Base-by-base conservation (phyloP, 1,284 basidiomycete genomes). In the Rhodotorula sp. region DNA sequence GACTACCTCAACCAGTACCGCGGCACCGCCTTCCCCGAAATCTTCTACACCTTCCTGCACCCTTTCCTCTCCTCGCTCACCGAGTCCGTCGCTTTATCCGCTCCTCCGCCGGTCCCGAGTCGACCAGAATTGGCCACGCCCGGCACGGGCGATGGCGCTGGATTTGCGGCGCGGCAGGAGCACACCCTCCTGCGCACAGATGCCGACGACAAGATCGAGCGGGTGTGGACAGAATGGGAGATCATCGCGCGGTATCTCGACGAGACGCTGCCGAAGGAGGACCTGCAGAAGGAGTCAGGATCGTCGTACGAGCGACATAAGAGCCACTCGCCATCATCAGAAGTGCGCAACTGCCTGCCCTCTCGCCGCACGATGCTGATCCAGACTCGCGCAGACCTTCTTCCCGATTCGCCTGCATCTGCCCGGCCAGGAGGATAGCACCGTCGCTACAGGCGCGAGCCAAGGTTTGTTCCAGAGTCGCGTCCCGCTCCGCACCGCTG, bases 41-140 rank as follows among this genome's bases (percentile, higher is more conserved):
- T 87, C 48, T 97, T 99, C 79, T 96, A 96, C 80, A 90, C 91
- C 8, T 97, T 95, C 80, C 84, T 99, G 29, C 90, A 95, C 79
- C 90, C 90, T 72, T 97, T 96, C 75, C 86, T 92, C 58, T 85
- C 88, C 0, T 88, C 91, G 3, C 83, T 92, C 72, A 90, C 68
- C 55, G 52, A 58, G 19, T 30, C 53, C 2, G 67, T 67, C 0
- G 19, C 68, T 27, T 29, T 64, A 2, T 24, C 54, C 1, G 17
- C 67, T 24, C 15, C 57, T 9, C 11, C 60, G 0, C 20, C 53
- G 3, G 32, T 36, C 2, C 39, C 48, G 3, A 13, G 19, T 2
- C 47, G 27, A 1, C 44, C 60, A 4, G 11, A 27, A 36, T 51
- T 39, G 24, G 27, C 59, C 44, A 55, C 53, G 62, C 54, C n/a